Conservation (phyloP, 2,329 filamentous ascomycete genomes). For the Beauveria rudraprayagi region DNA sequence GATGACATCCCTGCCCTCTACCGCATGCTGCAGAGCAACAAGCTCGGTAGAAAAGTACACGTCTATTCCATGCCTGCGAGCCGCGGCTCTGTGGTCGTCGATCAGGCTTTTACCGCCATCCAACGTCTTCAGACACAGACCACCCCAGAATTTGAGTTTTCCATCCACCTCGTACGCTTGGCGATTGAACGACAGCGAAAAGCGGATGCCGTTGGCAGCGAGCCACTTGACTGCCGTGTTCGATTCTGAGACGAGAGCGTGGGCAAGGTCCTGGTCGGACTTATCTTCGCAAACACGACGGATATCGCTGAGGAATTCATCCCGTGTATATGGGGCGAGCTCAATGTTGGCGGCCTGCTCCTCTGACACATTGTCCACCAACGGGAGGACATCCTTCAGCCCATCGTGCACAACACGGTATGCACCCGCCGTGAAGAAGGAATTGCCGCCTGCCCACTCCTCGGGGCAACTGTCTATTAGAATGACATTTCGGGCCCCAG, state of each 20-base stretch:
- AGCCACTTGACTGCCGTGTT: constrained; percentile 48
- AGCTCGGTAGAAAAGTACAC: constrained; percentile 39
- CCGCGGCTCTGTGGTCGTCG: constrained; percentile 37
- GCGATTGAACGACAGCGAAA: constrained; percentile 55
- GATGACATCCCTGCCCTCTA: constrained; percentile 20
- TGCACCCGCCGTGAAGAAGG: constrained; percentile 58
- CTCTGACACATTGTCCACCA: constrained; percentile 50
- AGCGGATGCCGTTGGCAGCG: constrained; percentile 43
- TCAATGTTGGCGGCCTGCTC: constrained; percentile 45
- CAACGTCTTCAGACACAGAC: constrained; percentile 49
- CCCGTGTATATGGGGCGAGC: constrained; percentile 45
- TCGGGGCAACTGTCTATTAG: constrained; percentile 53
- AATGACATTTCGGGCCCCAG: constrained; percentile 36
- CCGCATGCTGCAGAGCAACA: constrained; percentile 29
- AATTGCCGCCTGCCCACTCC: constrained; percentile 54
- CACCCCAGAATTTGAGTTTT: constrained; percentile 58
- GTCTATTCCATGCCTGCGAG: constrained; percentile 32
- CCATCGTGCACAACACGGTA: constrained; percentile 51
- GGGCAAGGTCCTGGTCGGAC: constrained; percentile 40
- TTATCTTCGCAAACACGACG: constrained; percentile 46
- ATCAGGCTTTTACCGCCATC: constrained; percentile 54
- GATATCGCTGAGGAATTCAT: constrained; percentile 49
- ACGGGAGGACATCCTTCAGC: constrained; percentile 46
- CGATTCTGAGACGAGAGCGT: constrained; percentile 43
- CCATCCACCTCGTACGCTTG: constrained; percentile 58